Conservation (phyloP, 495 filamentous ascomycete genomes). For the Neurospora sp. region DNA sequence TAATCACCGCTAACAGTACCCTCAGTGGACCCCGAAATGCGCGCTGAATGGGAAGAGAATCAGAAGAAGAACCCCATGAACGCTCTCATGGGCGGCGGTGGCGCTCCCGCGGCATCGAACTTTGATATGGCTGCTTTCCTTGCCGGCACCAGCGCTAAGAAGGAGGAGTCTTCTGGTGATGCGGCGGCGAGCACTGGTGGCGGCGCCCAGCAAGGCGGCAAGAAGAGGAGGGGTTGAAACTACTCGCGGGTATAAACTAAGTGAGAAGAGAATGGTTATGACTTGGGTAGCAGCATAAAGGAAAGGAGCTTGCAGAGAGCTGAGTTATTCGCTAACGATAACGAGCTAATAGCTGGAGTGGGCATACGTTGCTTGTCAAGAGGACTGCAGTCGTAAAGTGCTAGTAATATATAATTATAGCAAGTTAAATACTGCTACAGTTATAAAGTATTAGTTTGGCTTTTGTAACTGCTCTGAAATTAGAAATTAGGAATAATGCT, state of each 20-base stretch:
- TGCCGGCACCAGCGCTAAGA: slow-evolving; percentile 38
- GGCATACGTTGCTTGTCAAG: not conserved
- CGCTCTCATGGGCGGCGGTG: slow-evolving; percentile 34
- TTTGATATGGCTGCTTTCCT: slow-evolving; percentile 86
- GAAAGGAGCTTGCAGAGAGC: not conserved
- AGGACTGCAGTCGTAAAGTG: rapidly evolving
- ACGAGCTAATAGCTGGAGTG: not conserved
- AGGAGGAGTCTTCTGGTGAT: slow-evolving; percentile 10
- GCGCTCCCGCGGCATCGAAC: slow-evolving; percentile 25
- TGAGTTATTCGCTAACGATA: not conserved
- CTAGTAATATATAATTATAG: not conserved
- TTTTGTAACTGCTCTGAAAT: too few species aligned
- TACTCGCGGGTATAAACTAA: not conserved
- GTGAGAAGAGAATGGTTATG: not conserved
- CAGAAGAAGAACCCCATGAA: slow-evolving; percentile 64
- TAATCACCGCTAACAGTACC: not conserved
- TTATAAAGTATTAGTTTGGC: too few species aligned
- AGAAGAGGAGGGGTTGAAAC: not conserved
- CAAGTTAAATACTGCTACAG: too few species aligned
- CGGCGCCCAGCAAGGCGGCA: not conserved
- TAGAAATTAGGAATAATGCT: too few species aligned
- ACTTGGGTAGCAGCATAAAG: not conserved
- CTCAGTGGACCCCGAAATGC: slow-evolving; percentile 92
- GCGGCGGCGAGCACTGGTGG: slow-evolving; percentile 5
- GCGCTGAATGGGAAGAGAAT: slow-evolving; percentile 82